Percentiles rank a stretch among this genome's conserved stretches.
Conservation (phyloP, 352 stramenopile species). For the Plasmopara halstedii region DNA sequence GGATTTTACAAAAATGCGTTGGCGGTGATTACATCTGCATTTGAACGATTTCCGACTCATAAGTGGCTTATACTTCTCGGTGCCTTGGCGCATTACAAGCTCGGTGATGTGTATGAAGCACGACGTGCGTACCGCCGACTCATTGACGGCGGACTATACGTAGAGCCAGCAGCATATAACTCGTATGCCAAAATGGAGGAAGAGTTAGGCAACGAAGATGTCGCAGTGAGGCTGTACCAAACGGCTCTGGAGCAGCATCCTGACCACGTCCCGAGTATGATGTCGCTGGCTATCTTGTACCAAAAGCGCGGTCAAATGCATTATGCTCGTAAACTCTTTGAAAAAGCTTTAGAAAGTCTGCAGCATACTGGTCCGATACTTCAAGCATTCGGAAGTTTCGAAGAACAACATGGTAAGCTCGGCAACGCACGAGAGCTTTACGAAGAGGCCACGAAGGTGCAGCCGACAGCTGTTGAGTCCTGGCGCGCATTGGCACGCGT, state of each 20-base stretch:
- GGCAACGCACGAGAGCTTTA: conserved; percentile 68
- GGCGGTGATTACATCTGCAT: conserved; percentile 54
- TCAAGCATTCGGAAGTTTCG: conserved; percentile 65
- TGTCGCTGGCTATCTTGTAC: conserved; percentile 64
- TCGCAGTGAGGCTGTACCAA: conserved; percentile 52
- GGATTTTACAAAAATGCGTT: conserved; percentile 69
- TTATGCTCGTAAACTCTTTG: conserved; percentile 54
- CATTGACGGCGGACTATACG: conserved; percentile 61
- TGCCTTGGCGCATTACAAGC: conserved; percentile 72
- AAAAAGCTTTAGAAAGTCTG: conserved; percentile 46
- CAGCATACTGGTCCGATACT: conserved; percentile 53
- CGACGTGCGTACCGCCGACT: conserved; percentile 60
- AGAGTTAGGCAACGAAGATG: conserved; percentile 62
- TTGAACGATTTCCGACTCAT: conserved; percentile 64
- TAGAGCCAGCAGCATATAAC: conserved; percentile 73
- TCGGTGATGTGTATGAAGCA: conserved; percentile 70
- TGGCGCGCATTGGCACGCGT: conserved; percentile 67
- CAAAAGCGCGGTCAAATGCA: conserved; percentile 39
- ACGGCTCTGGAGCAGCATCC: conserved; percentile 50
- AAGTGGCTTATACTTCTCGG: conserved; percentile 77
- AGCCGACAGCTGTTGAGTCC: conserved; percentile 53
- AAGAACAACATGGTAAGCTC: conserved; percentile 62
- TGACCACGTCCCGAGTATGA: conserved; percentile 71
- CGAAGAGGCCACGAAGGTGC: conserved; percentile 58
- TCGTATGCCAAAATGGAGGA: conserved; percentile 82